These are phyloP conservation scores for Halteria grandinella DNA, from an alignment of 73 alveolate species.

Conservation along the genomic window DNA sequence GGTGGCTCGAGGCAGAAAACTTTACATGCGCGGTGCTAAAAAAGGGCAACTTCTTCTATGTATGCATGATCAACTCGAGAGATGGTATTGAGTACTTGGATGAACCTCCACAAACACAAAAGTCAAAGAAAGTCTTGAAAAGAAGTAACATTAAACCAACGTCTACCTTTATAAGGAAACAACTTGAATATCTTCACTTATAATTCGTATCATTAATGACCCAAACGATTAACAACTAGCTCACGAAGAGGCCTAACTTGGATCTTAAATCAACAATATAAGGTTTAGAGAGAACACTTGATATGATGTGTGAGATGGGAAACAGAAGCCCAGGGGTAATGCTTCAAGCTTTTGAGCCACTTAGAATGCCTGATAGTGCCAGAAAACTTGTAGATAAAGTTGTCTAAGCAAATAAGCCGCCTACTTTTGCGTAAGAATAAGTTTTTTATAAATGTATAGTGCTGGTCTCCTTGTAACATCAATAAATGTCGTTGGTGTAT, in stretches of 20 bases:
- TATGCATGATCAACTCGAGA: constrained; percentile 21
- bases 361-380: constrained; percentile 47
- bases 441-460: neutral
- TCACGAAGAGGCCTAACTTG: constrained; percentile 57
- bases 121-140: neutral
- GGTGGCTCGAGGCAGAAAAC: constrained; percentile 25
- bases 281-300: constrained; percentile 69
- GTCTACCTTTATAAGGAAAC: constrained; percentile 36
- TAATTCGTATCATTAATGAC: constrained; percentile 67
- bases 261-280: constrained; percentile 57
- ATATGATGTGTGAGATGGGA: constrained; percentile 70
- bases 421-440: constrained; percentile 42
- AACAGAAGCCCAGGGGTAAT: constrained; percentile 54
- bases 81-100: neutral
- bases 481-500: constrained; percentile 36
- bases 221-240: constrained; percentile 31
- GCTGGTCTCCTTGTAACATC: constrained; percentile 56
- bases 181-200: neutral
- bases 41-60: constrained; percentile 42
- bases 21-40: constrained; percentile 32
- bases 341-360: constrained; percentile 60
- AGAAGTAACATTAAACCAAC: constrained; percentile 25
- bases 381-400: constrained; percentile 30
- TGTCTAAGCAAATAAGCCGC: constrained; percentile 43
- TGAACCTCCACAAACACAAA: constrained; percentile 23